Evolutionary conservation across 176 grass and related monocot genomes (phyloP), one percentile per base, ranked within the genome.

Genomic region (Carex scoparia): DNA sequence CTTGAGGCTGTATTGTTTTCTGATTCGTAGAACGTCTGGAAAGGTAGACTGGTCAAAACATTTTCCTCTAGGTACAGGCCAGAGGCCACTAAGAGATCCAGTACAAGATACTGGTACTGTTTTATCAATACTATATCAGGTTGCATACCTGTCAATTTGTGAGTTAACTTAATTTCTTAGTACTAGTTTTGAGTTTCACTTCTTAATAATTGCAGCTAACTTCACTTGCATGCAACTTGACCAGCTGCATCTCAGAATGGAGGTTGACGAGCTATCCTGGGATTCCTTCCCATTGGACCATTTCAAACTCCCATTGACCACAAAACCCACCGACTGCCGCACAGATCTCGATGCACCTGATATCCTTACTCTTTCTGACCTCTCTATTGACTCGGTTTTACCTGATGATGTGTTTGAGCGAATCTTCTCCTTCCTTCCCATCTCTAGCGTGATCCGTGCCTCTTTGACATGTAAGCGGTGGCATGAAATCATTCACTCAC

Each of bases 341-440:
- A 51, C 80, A 16, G 61, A 83, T 83, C 12, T 54, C 28, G 60
- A 68, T 65, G 62, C 60, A 9, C 10, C 42, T 65, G 60, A 83
- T 67, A 64, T 64, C 48, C 35, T 23, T 2, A 32, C 42, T 31
- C 33, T 48, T 62, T 65, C 42, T 4, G 58, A 81, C 11, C 61
- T 83, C 42, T 95, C 93, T n/a, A 70, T 94, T 74, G 91, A 98
- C 19, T 55, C 55, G 27, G 61, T 84, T 38, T 86, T 95, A 69
- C 95, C 95, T 66, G 88, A 95, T 85, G 95, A 98, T 73, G 85
- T 98, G n/a, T 78, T 98, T 1, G 95, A 94, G 81, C 92, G 87
- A 72, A 91, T 94, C 68, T 89, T 98, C 75, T 93, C 93, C 44
- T 95, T 94, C 60, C 84, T 98, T 86, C 95, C 95, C 10, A 90